Evolutionary conservation across 805 yeast species (phyloP).

Genomic region (Cyberlindnera mycetangii): DNA sequence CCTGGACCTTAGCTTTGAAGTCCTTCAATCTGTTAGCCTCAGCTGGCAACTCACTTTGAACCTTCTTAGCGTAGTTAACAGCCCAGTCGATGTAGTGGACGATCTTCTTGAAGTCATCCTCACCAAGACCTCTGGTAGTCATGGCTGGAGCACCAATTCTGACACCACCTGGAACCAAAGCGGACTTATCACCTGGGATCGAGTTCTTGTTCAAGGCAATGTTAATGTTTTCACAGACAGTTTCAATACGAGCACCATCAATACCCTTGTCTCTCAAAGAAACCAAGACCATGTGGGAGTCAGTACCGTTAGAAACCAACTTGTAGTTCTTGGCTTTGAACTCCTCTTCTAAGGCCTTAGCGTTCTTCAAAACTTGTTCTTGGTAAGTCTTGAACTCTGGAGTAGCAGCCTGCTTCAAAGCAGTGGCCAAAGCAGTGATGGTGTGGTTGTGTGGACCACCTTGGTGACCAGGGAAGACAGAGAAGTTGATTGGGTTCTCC

Average conservation of each 20-base stretch:
- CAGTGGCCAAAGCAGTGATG: constrained; percentile 92
- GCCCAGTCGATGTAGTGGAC: constrained; percentile 79
- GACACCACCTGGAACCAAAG: constrained; percentile 92
- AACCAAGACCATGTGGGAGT: constrained; percentile 86
- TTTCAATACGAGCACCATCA: constrained; percentile 96
- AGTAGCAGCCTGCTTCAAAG: constrained; percentile 84
- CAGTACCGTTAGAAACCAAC: constrained; percentile 91
- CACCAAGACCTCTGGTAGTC: constrained; percentile 96
- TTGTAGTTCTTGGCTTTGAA: constrained; percentile 62
- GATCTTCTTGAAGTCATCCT: constrained; percentile 77
- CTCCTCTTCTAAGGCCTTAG: constrained; percentile 70
- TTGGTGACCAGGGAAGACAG: constrained; percentile 99
- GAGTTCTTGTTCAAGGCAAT: constrained; percentile 96
- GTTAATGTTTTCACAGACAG: constrained; percentile 82
- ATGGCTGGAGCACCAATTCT: constrained; percentile 98
- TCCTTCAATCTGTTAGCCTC: constrained; percentile 95
- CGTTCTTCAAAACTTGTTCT: constrained; percentile 75
- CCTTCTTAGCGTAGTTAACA: constrained; percentile 67
- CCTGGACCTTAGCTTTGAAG: constrained; percentile 79
- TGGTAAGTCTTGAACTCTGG: constrained; percentile 91
- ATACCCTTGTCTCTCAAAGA: constrained; percentile 71
- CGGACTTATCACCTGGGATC: constrained; percentile 94
- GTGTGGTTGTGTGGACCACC: constrained; percentile 99
- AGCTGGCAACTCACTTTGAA: constrained; percentile 79
- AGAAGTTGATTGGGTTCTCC: constrained; percentile 89